Percentiles rank a stretch among this genome's conserved stretches.
phyloP scores from a whole-genome alignment of 306 rosid genomes.

The Glycine tomentella region DNA sequence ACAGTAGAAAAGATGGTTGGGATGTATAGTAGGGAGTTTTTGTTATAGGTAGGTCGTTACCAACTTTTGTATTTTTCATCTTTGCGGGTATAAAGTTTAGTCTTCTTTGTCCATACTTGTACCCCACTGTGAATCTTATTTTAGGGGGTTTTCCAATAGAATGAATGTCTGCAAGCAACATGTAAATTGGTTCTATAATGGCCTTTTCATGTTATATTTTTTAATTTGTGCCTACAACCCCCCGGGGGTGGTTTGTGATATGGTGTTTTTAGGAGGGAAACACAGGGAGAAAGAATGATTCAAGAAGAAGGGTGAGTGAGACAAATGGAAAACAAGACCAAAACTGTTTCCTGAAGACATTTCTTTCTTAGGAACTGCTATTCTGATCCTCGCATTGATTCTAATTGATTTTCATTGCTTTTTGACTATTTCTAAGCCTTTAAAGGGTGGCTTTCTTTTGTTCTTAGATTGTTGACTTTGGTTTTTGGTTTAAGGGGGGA shows the following conservation, averaged over 20 bases:
- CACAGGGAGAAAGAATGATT: background rate
- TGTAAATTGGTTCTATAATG: conserved; percentile 69
- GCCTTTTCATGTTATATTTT: conserved; percentile 39
- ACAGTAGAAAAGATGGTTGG: conserved; percentile 90
- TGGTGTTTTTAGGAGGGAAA: background rate
- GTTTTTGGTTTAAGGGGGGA: background rate
- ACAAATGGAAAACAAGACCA: conserved; percentile 27
- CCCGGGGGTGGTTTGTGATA: conserved; percentile 22
- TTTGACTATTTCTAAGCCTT: background rate
- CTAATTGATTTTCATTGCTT: conserved; percentile 12
- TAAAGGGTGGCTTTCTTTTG: background rate
- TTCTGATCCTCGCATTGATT: conserved; percentile 33
- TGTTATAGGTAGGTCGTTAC: conserved; percentile 46
- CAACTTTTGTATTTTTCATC: conserved; percentile 46
- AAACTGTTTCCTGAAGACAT: conserved; percentile 19
- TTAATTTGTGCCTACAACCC: conserved; percentile 9
- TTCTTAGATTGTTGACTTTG: no score
- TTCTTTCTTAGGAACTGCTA: conserved; percentile 37
- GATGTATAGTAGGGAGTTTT: conserved; percentile 68
- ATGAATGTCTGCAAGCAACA: conserved; percentile 57
- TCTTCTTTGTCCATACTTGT: conserved; percentile 41
- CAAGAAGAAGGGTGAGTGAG: conserved; percentile 6
- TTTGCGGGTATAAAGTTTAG: conserved; percentile 43
- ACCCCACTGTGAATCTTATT: conserved; percentile 61
- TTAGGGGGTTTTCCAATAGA: conserved; percentile 59